Evolutionary conservation across 2,329 filamentous ascomycete genomes (phyloP), one percentile per base, ranked within the genome.

Genomic region (Paraphoma chrysanthemicola): DNA sequence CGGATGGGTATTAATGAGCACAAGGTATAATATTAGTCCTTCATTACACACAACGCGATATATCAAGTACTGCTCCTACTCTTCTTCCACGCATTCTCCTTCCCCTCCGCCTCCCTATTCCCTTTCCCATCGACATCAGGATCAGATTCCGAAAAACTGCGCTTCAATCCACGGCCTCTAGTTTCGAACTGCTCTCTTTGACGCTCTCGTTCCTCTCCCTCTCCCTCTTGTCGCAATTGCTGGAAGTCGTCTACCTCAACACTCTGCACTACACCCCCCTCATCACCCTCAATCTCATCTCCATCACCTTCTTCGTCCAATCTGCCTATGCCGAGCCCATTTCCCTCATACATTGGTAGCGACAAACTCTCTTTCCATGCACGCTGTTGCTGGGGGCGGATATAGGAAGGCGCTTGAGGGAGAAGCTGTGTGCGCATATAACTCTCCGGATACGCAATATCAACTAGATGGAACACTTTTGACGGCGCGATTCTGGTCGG

Each of bases 381-480:
- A 23, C 33, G 33, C 14, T 36, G 14, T 36, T 3, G 33, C 14
- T 36, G 10, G 6, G 23, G 23, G 23, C 23, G 23, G 23, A 23
- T 36, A 36, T 36, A 3, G 6, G 14, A 36, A 2, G 10, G 33
- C 33, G 60, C 62, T 1, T 59, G 53, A 3, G 45, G 44, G 2
- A 48, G 41, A 6, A 59, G 16, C 0, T 56, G 56, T 4, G 65
- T 68, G 12, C 64, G 62, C 18, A 61, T 8, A 41, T 54, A 51
- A 17, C 58, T 61, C 48, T 59, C 46, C 4, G 58, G 49, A 51
- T 58, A 64, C 11, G 28, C 8, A 2, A 56, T 61, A 45, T 66
- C 50, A 36, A 28, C 29, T 33, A 16, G 28, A 4, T 28, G 17
- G 4, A 43, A 9, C 2, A 51, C 29, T 36, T n/a, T 58, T 31